Percentiles rank a stretch among this genome's conserved stretches.
These are phyloP conservation scores for Croton setiger DNA, from an alignment of 441 rosid species.

Conservation along the genomic window DNA sequence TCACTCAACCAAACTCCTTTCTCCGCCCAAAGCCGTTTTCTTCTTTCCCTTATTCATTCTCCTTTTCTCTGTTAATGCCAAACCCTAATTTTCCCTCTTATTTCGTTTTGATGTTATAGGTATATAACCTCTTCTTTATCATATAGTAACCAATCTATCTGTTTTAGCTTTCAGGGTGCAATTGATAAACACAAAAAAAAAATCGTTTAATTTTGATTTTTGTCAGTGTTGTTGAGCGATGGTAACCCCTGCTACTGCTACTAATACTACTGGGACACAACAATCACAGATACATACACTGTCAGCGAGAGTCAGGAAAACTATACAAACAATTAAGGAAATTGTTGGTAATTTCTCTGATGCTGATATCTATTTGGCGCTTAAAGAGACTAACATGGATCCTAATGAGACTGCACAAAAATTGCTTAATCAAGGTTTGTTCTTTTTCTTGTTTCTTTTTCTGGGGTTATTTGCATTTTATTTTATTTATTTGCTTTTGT, in stretches of 20 bases:
- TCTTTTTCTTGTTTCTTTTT: too few relatives aligned
- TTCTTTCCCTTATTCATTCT: neutral
- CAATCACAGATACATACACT: constrained; percentile 30
- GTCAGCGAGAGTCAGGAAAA: constrained; percentile 49
- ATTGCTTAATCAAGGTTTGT: constrained; percentile 65
- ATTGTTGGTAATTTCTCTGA: constrained; percentile 78
- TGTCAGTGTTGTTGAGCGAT: constrained; percentile 29
- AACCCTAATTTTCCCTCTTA: constrained; percentile 35
- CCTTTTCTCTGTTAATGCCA: constrained; percentile 22
- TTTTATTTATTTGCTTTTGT: neutral
- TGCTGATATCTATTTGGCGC: constrained; percentile 60
- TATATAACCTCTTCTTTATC: neutral
- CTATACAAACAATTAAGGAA: constrained; percentile 69
- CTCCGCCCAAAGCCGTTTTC: constrained; percentile 24
- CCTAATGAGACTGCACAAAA: constrained; percentile 77
- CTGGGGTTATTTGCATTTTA: neutral
- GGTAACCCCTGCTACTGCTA: constrained; percentile 28
- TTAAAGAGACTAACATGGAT: constrained; percentile 78
- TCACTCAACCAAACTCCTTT: neutral
- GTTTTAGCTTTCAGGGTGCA: neutral
- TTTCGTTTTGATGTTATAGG: neutral
- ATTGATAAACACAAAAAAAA: neutral
- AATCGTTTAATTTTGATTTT: neutral
- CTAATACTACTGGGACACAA: constrained; percentile 12
- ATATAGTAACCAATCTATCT: neutral